Conservation (phyloP, 805 yeast genomes). For the Metschnikowia proteae region DNA sequence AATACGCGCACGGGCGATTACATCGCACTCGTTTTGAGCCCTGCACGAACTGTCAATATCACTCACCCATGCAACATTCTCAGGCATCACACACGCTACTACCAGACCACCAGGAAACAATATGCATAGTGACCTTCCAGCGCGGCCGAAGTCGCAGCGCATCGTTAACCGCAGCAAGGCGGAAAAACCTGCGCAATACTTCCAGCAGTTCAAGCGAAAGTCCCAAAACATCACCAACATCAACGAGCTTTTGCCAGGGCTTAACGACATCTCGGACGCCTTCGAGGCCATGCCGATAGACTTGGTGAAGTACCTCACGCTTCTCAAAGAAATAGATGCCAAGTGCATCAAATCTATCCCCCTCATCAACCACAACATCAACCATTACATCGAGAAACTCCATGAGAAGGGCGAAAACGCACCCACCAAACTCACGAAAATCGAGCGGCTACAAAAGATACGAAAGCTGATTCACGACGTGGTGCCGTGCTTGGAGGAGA, state of each 20-base stretch:
- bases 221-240: constrained; percentile 31
- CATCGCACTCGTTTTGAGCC: background rate
- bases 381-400: constrained; percentile 37
- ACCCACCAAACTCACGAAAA: constrained; percentile 17
- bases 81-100: background rate
- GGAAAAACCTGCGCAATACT: constrained; percentile 24
- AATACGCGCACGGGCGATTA: background rate
- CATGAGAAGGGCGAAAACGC: constrained; percentile 15
- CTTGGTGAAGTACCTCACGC: constrained; percentile 76
- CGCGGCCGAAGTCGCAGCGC: constrained; percentile 34
- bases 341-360: constrained; percentile 80
- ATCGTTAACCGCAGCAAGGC: constrained; percentile 22
- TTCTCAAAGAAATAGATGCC: constrained; percentile 90
- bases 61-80: background rate
- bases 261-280: constrained; percentile 88
- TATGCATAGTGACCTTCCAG: constrained; percentile 24
- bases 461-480: constrained; percentile 56
- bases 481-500: constrained; percentile 91
- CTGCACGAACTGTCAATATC: constrained; percentile 3
- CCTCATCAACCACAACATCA: constrained; percentile 52
- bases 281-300: constrained; percentile 87
- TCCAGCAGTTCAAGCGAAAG: constrained; percentile 33
- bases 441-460: constrained; percentile 35
- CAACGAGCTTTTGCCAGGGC: constrained; percentile 61
- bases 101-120: background rate